Percentiles rank a stretch among this genome's conserved stretches.
Evolutionary conservation across 2,329 filamentous ascomycete genomes (phyloP).

Genomic region (Tolypocladium amazonense): DNA sequence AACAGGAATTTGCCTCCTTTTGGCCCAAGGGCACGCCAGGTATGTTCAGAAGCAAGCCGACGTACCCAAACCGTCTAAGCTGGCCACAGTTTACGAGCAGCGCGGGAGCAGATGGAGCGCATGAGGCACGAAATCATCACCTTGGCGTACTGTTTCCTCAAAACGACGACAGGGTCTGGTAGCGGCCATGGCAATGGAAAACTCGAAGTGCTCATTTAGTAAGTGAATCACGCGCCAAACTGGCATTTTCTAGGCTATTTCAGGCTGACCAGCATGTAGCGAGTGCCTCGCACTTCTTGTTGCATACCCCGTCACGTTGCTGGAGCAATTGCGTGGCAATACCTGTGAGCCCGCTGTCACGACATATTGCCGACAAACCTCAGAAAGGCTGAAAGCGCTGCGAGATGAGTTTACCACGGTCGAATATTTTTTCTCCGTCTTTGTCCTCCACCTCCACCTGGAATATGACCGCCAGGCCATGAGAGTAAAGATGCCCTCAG

Average conservation of each 20-base stretch:
- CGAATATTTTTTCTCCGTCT: conserved; percentile 15
- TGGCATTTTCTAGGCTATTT: too few species aligned
- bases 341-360: conserved; percentile 13
- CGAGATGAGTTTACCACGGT: conserved; percentile 5
- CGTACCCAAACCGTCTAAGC: neutral
- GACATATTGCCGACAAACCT: conserved; percentile 11
- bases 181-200: conserved; percentile 1
- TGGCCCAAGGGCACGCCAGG: conserved; percentile 12
- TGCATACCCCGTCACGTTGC: conserved; percentile 14
- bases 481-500: conserved; percentile 4
- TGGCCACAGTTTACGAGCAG: conserved; percentile 5
- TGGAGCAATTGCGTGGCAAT: conserved; percentile 13
- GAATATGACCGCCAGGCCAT: conserved; percentile 8
- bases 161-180: conserved; percentile 4
- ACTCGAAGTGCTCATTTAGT: conserved; percentile 14
- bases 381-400: conserved; percentile 7
- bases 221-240: neutral
- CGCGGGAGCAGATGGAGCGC: conserved; percentile 13
- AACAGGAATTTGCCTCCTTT: conserved; percentile 5
- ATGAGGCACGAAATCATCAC: conserved; percentile 7
- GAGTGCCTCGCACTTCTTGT: conserved; percentile 15
- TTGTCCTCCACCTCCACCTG: conserved; percentile 13
- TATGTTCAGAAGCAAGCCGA: conserved; percentile 1
- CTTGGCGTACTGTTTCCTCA: conserved; percentile 12
- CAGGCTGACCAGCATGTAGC: conserved; percentile 7